Evolutionary conservation across 176 grass and related monocot genomes (phyloP), one percentile per base, ranked within the genome.

Genomic region (Carex kokanica): DNA sequence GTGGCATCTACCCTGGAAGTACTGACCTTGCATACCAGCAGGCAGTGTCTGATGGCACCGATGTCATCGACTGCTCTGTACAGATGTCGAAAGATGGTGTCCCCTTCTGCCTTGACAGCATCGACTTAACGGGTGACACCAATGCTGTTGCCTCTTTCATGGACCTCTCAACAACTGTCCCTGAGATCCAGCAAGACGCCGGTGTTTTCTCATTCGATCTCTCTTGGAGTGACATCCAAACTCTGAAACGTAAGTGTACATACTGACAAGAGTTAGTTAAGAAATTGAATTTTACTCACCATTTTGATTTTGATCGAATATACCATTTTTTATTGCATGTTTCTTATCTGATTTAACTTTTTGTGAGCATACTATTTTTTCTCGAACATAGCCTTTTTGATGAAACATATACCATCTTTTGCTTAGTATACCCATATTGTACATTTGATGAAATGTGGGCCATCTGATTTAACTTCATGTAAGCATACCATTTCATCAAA

Each of bases 151-250:
- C 25, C 9, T 51, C 86, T 41, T 99, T 99, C 78, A 88, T 89
- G 89, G 47, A 81, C 41, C 83, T 84, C 61, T 82, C 70, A 31
- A 54, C 86, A 14, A 89, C 65, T 20, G 57, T 94, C 60, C 85
- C 40, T 9, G 86, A 95, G 85, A 93, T 95, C 27, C 91, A 99
- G 81, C 83, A 86, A 41, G 75, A 87, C 64, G 90, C 82, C 2
- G 91, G 97, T 58, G 89, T 99, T 54, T 99, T 91, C 89, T 90
- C 93, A 6, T 99, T 96, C 66, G 91, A 96, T 82, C 88, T 99
- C 83, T 65, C 88, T 38, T 99, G 97, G 97, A 90, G 63, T 57
- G 97, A 99, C 65, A 93, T 99, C 49, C 83, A 90, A 86, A 94
- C 82, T 59, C 77, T 99, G 58, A 92, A 93, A 72, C 91, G 91